Conservation (phyloP, 257 asterid species). For the Dorcoceras hygrometricum region DNA sequence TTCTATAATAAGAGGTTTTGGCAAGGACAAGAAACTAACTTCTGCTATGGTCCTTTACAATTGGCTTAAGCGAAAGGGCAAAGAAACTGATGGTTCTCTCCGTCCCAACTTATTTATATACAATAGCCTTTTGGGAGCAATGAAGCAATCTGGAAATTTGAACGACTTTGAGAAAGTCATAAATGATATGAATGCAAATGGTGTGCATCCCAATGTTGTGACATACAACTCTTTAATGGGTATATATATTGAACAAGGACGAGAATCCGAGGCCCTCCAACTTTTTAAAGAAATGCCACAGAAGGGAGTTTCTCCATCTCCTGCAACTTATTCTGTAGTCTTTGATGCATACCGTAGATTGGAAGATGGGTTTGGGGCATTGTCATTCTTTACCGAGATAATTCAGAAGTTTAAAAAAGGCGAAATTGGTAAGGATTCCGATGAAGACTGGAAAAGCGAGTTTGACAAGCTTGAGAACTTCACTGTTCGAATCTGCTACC, state of each 20-base stretch:
- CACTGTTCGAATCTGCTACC: slow-evolving; percentile 59
- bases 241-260: slow-evolving; percentile 62
- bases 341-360: slow-evolving; percentile 65
- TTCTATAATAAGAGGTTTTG: slow-evolving; percentile 66
- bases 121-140: slow-evolving; percentile 75
- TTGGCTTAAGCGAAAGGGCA: slow-evolving; percentile 75
- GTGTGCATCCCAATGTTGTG: slow-evolving; percentile 64
- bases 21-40: slow-evolving; percentile 62
- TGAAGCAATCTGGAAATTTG: slow-evolving; percentile 53
- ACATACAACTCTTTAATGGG: slow-evolving; percentile 82
- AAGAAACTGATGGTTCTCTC: slow-evolving; percentile 36
- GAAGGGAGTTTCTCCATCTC: slow-evolving; percentile 64
- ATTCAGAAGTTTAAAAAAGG: slow-evolving; percentile 48
- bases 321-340: slow-evolving; percentile 76
- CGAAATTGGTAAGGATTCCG: slow-evolving; percentile 45
- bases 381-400: slow-evolving; percentile 48
- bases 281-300: slow-evolving; percentile 55
- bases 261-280: slow-evolving; percentile 59
- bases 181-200: slow-evolving; percentile 56
- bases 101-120: slow-evolving; percentile 62
- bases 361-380: slow-evolving; percentile 78
- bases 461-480: slow-evolving; percentile 66
- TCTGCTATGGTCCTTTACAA: slow-evolving; percentile 67
- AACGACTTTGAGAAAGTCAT: slow-evolving; percentile 45
- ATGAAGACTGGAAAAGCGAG: slow-evolving; percentile 62